Base-by-base conservation (phyloP, 116 monocot species). In the Dioscorea cayenensis region DNA sequence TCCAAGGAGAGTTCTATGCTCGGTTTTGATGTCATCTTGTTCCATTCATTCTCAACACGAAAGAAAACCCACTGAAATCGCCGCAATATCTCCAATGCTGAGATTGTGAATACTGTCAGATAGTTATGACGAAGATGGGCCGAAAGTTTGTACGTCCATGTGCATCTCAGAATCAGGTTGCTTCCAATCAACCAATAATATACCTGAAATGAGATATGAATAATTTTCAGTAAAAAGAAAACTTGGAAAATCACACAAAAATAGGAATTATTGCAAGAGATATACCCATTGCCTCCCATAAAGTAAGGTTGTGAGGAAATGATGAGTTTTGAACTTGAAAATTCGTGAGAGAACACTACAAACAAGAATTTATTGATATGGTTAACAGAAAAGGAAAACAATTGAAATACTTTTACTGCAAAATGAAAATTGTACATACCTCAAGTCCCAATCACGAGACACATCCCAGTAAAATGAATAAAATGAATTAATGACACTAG, bases 381-480 rank as follows among this genome's bases (percentile, higher is more conserved):
- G 37, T 38, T 17, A n/a, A 48, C 12, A 11, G 49, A 49, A 6
- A 25, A 28, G 23, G 25, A 52, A 27, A 49, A 28, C 16, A 21
- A 49, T 11, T 7, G 23, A 17, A 48, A n/a, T 6, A 67, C 43
- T 43, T 49, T 3, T 28, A 69, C 27, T 4, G 14, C 58, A 66
- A 21, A 12, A 43, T 49, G 72, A 68, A 67, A 14, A 66, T 49
- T 20, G 62, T 7, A 32, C 81, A 16, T 76, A 94, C 99, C 94
- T 90, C 62, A 94, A 73, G 72, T 99, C 99, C 99, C 99, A 99
- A 29, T 99, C 99, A 65, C 99, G 84, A 28, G 77, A 82, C 35
- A 99, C 66, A 79, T 99, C 99, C 99, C 99, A 99, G 77, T 94
- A 99, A 69, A 94, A 99, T 69, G 97, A 93, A 69, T 99, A 99